Conservation (phyloP, 2,329 filamentous ascomycete species). For the Geoglossum cookeanum region DNA sequence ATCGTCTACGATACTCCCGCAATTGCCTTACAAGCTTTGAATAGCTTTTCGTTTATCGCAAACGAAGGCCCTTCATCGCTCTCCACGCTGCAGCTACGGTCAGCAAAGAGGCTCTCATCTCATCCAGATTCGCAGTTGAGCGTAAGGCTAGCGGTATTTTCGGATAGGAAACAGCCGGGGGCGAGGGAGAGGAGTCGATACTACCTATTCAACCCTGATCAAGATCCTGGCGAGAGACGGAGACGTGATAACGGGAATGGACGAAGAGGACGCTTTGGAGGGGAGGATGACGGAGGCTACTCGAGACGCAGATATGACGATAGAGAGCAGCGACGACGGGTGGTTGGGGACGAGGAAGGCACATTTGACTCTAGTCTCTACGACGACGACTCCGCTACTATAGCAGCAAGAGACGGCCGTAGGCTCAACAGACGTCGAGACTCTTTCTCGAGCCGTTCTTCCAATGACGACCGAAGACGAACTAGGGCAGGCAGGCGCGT, state of each 20-base stretch:
- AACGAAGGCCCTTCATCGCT: conserved; percentile 31
- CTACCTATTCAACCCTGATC: conserved; percentile 79
- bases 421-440: conserved; percentile 15
- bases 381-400: conserved; percentile 40
- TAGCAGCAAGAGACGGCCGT: conserved; percentile 15
- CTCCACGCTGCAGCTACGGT: conserved; percentile 42
- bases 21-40: conserved; percentile 34
- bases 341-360: conserved; percentile 32
- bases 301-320: conserved; percentile 40
- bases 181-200: conserved; percentile 72
- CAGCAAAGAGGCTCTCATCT: conserved; percentile 47
- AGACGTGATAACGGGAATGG: conserved; percentile 29
- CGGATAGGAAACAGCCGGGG: conserved; percentile 62
- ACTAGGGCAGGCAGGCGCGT: conserved; percentile 13
- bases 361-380: conserved; percentile 64
- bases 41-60: conserved; percentile 31
- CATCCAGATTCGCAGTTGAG: conserved; percentile 51
- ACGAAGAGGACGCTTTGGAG: conserved; percentile 12
- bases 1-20: conserved; percentile 48
- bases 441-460: conserved; percentile 5
- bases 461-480: conserved; percentile 9
- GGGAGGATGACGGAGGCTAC: conserved; percentile 24
- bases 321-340: conserved; percentile 28
- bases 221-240: conserved; percentile 59
- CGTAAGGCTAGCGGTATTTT: conserved; percentile 52